Evolutionary conservation across 108 stramenopile genomes (phyloP).

Genomic region (Cyclostephanos tholiformis): DNA sequence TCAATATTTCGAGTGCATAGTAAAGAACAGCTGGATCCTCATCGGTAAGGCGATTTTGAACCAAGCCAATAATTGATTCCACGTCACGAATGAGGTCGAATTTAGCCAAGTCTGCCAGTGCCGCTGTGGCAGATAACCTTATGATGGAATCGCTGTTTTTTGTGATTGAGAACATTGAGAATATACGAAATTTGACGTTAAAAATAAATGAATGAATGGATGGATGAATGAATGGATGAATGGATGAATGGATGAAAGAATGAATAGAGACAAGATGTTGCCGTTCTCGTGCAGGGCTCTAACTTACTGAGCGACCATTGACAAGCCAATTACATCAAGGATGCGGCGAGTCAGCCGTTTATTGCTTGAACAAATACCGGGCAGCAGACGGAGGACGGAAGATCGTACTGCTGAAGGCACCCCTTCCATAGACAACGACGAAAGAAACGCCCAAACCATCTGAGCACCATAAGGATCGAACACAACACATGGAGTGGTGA

Average conservation of each 20-base stretch:
- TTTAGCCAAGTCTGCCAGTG: constrained; percentile 66
- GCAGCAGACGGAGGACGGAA: constrained; percentile 58
- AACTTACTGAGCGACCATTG: constrained; percentile 36
- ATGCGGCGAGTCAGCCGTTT: constrained; percentile 69
- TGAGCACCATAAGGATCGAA: constrained; percentile 72
- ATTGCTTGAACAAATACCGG: constrained; percentile 63
- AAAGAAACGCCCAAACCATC: constrained; percentile 61
- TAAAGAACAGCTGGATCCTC: constrained; percentile 56
- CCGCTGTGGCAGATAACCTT: constrained; percentile 68
- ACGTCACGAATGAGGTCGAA: constrained; percentile 70
- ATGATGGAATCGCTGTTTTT: constrained; percentile 47
- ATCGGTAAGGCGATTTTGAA: constrained; percentile 63
- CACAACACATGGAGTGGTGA: constrained; percentile 42
- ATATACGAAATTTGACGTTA: neutral
- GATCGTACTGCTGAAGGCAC: constrained; percentile 54
- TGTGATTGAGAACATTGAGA: neutral
- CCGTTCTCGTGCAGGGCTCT: no score
- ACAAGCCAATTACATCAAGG: constrained; percentile 58
- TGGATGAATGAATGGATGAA: no score
- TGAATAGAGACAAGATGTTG: neutral
- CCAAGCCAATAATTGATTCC: constrained; percentile 65
- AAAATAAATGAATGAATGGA: no score
- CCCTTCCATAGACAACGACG: constrained; percentile 45
- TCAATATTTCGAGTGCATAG: constrained; percentile 54
- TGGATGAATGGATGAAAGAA: no score